These are phyloP conservation scores for Taphrina sp. DNA, from an alignment of 1,139 yeast genomes.

Conservation along the genomic window DNA sequence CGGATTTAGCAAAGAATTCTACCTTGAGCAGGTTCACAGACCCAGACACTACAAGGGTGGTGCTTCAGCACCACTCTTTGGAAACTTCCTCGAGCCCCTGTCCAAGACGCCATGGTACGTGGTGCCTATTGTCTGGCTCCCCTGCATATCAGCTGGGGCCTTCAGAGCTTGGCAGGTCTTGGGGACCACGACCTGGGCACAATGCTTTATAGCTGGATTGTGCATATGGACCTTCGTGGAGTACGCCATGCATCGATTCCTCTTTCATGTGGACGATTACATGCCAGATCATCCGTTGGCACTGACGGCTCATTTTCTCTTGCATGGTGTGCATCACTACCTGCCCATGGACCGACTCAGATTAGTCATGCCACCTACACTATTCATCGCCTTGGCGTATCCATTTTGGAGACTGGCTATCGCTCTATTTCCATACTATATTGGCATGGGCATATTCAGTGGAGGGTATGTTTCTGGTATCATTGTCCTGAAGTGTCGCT, in stretches of 20 bases:
- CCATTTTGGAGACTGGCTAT: conserved; percentile 66
- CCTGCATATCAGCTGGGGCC: conserved; percentile 61
- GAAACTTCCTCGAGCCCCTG: conserved; percentile 69
- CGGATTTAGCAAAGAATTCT: conserved; percentile 77
- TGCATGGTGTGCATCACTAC: conserved; percentile 96
- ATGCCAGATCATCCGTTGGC: conserved; percentile 78
- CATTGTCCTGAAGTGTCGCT: too few species aligned
- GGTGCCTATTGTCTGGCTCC: conserved; percentile 86
- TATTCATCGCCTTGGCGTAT: conserved; percentile 57
- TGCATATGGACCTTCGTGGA: conserved; percentile 91
- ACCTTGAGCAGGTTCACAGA: conserved; percentile 92
- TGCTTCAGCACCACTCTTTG: conserved; percentile 76
- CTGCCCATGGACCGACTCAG: conserved; percentile 94
- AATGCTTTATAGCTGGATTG: conserved; percentile 60
- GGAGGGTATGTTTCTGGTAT: too few species aligned
- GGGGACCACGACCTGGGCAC: conserved; percentile 19
- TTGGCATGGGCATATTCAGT: conserved; percentile 56
- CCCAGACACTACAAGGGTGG: conserved; percentile 93
- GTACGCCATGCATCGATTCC: conserved; percentile 79
- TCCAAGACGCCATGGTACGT: conserved; percentile 75
- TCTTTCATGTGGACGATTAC: conserved; percentile 85
- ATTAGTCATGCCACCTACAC: conserved; percentile 92
- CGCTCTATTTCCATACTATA: conserved; percentile 53
- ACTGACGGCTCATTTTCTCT: conserved; percentile 76
- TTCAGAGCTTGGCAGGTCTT: conserved; percentile 45